Evolutionary conservation across 345 rosid species (phyloP), one percentile per base, ranked within the genome.

Genomic region (Lumnitzera racemosa): DNA sequence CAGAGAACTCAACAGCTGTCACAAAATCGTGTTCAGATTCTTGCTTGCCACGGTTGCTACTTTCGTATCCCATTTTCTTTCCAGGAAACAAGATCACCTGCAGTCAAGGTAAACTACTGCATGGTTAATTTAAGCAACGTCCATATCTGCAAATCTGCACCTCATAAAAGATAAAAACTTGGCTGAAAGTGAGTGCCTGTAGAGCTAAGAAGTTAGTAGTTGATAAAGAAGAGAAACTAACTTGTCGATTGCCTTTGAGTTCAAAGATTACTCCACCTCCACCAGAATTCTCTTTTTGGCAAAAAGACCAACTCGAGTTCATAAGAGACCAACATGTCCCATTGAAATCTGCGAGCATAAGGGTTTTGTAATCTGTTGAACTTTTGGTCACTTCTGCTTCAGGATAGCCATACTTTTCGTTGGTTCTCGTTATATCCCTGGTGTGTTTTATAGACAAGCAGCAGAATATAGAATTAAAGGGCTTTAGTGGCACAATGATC

Each of bases 21-120:
- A 46, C 24, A 51, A 54, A 50, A 17, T 47, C 29, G 11, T 43
- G 47, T 24, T 60, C 63, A 60, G 15, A 2, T 47, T 51, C 52
- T 47, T 14, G 51, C 55, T 63, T 61, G 15, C 56, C 58, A 47
- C 51, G 16, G 55, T n/a, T 49, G 46, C 54, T 57, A 12, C 13
- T 47, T 62, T 66, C 65, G 47, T 50, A 67, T 25, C 59, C 55
- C 61, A 63, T 49, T 52, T 59, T 59, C 36, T 56, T 63, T 24
- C 62, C 72, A 6, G 69, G 69, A 58, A 58, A 72, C 55, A 63
- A 27, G 11, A 54, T 59, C 66, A 59, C 63, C 76, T 55, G 58
- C 13, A 59, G 53, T 36, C 43, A 36, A 36, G 43, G 11, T 36
- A 36, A 36, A 36, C 11, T 1, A 7, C 9, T 36, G 43, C 43